Base-by-base conservation (phyloP, 1,284 basidiomycete genomes). In the Phenoliferia sp. region DNA sequence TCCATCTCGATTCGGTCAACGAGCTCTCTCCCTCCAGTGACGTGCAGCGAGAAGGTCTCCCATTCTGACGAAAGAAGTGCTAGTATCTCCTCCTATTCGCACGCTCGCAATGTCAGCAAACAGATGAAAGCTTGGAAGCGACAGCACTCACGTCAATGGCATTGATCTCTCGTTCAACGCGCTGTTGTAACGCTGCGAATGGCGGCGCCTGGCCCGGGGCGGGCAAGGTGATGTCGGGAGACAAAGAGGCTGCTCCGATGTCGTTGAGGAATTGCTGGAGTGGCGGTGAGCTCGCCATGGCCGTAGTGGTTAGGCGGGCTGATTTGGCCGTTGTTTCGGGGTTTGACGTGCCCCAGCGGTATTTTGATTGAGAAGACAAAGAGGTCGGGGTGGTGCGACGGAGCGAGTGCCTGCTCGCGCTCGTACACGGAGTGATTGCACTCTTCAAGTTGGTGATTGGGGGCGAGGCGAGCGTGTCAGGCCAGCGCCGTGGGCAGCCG, bases 71-170 rank as follows among this genome's bases (percentile, higher is more conserved):
- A 56, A 32, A 73, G 29, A 10, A 73, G 56, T 3, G 35, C 10
- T 29, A 63, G 67, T 15, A 69, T 73, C n/a, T 61, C 35, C 48
- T 69, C 66, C 72, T 73, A 64, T 12, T 1, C n/a, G 15, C 50
- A 3, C 2, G 5, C 15, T 32, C 29, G 10, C 56, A 4, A 22
- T n/a, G 19, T 35, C 48, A 52, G 19, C 31, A 10, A 10, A 10
- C 17, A 22, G 12, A 28, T 28, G 35, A 15, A 3, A 17, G 6
- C 4, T 3, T 3, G 6, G 36, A 28, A 22, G n/a, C n/a, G n/a
- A n/a, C 32, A 4, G 2, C 3, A 17, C n/a, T 7, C 6, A 72
- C 71, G 26, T 72, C 65, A 35, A 68, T 60, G 0, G 19, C 0
- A 12, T 50, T 29, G 26, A 72, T 59, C 63, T 72, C 71, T 6